Percentiles rank a stretch among this genome's conserved stretches.
phyloP scores from a whole-genome alignment of 2,329 filamentous ascomycete species.

The Ascochyta koolunga region DNA sequence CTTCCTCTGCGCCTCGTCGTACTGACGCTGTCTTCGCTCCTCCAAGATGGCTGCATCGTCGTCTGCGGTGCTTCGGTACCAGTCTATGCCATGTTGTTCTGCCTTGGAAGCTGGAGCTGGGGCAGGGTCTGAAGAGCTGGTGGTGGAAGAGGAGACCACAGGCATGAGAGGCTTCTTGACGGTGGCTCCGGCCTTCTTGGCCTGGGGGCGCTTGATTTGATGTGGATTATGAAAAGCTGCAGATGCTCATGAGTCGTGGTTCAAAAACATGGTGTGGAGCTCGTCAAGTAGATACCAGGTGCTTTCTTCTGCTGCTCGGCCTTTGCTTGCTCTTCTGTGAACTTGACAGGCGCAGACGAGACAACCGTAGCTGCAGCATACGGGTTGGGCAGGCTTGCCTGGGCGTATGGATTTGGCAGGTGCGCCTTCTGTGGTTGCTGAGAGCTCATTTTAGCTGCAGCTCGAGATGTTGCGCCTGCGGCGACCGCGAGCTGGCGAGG shows the following conservation, averaged over 20 bases:
- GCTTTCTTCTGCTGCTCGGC: slow-evolving; percentile 40
- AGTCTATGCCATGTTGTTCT: slow-evolving; percentile 36
- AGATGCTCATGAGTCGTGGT: slow-evolving; percentile 36
- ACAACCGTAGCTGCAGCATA: slow-evolving; percentile 35
- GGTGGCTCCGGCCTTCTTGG: slow-evolving; percentile 29
- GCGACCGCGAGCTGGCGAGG: not conserved
- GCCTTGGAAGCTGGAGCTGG: slow-evolving; percentile 15
- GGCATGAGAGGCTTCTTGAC: slow-evolving; percentile 37
- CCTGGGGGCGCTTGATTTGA: slow-evolving; percentile 41
- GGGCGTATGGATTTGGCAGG: slow-evolving; percentile 36
- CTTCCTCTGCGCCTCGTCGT: slow-evolving; percentile 68
- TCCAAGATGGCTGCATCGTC: slow-evolving; percentile 75
- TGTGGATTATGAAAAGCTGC: slow-evolving; percentile 44
- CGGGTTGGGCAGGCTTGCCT: slow-evolving; percentile 35
- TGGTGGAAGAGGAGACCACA: slow-evolving; percentile 17
- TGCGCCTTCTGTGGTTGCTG: slow-evolving; percentile 33
- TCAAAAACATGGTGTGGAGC: slow-evolving; percentile 26
- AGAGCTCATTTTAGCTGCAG: slow-evolving; percentile 33
- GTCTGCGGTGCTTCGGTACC: slow-evolving; percentile 80
- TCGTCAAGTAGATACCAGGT: slow-evolving; percentile 41
- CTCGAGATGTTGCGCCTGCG: slow-evolving; percentile 10
- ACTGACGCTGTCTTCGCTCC: slow-evolving; percentile 69
- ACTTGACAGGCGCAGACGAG: slow-evolving; percentile 36
- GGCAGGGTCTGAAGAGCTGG: slow-evolving; percentile 20
- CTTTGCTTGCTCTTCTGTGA: slow-evolving; percentile 40